Evolutionary conservation across 2,329 filamentous ascomycete genomes (phyloP).

Genomic region (Berkeleyomyces basicola): DNA sequence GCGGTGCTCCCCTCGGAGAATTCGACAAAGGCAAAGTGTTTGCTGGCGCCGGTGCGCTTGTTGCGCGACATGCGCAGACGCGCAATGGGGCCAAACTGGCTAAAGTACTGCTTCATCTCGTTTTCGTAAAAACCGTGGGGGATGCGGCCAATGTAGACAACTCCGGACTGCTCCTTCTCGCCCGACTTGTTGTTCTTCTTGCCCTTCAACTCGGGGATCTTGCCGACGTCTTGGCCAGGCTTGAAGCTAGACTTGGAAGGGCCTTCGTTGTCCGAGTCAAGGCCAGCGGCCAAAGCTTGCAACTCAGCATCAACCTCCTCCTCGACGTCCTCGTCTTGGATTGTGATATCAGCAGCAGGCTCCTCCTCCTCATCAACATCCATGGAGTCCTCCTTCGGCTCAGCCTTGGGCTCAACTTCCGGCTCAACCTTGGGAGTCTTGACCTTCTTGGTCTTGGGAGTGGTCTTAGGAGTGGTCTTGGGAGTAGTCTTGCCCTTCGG

Average conservation of each 20-base stretch:
- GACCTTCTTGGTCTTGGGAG: slow-evolving; percentile 4
- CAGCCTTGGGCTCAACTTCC: background rate
- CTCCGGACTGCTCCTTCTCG: slow-evolving; percentile 44
- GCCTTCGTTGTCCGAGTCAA: slow-evolving; percentile 28
- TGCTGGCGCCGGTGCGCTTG: slow-evolving; percentile 75
- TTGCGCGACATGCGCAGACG: slow-evolving; percentile 75
- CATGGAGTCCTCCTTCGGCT: slow-evolving; percentile 18
- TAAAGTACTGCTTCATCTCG: slow-evolving; percentile 86
- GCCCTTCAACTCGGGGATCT: slow-evolving; percentile 32
- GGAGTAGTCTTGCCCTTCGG: slow-evolving; percentile 16
- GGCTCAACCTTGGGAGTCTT: slow-evolving; percentile 1
- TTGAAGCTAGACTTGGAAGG: slow-evolving; percentile 25
- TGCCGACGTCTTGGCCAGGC: slow-evolving; percentile 33
- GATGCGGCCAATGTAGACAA: slow-evolving; percentile 80
- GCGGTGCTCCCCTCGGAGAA: slow-evolving; percentile 66
- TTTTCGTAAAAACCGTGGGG: slow-evolving; percentile 93
- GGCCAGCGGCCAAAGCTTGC: slow-evolving; percentile 27
- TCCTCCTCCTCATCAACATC: slow-evolving; percentile 15
- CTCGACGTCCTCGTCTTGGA: slow-evolving; percentile 22
- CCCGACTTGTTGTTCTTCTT: slow-evolving; percentile 23
- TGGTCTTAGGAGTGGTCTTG: slow-evolving; percentile 3
- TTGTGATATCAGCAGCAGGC: slow-evolving; percentile 18
- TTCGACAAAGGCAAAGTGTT: slow-evolving; percentile 91
- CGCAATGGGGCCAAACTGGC: slow-evolving; percentile 74
- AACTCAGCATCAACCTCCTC: slow-evolving; percentile 27